Evolutionary conservation across 2,329 filamentous ascomycete genomes (phyloP), one percentile per base, ranked within the genome.

Genomic region (Ceratocystiopsis minuta): DNA sequence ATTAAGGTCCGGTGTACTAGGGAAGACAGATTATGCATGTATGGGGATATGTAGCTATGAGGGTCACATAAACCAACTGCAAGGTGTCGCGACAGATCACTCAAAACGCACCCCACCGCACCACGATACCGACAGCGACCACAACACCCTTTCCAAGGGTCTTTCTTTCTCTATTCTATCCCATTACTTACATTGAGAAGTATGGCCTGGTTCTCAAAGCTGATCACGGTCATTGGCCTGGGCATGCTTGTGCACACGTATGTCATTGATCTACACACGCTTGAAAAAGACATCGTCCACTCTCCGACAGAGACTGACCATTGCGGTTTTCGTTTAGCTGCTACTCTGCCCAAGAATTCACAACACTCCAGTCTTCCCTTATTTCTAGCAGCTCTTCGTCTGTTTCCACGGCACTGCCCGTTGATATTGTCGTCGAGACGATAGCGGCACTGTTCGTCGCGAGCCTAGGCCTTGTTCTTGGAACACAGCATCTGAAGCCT

Each of bases 271-370:
- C 16, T 13, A 12, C 13, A 35, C 28, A 4, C 32, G 13, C 32
- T 7, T 4, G 13, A 12, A 13, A 14, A 33, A 6, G 13, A 28
- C 10, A 6, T 15, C 17, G 7, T 31, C 32, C 9, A 34, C 16
- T 10, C 7, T 28, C 24, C 2, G 24, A 10, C 11, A 28, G 16
- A 37, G 4, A 18, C 15, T 17, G 17, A 20, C 17, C 36, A 13
- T 12, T 20, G 15, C 9, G 4, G 10, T 28, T 28, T 12, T 37
- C n/a, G 4, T 34, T 34, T 16, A 98, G 90, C 49, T 92, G 87
- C 63, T 98, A 96, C 63, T 98, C 90, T 40, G 86, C 87, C 38
- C 82, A 94, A 60, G 90, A 98, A 63, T 83, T 94, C 63, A 80
- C 84, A 7, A 68, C 77, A 17, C 72, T 93, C 39, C 74, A 78